Conservation (phyloP, 2,329 filamentous ascomycete genomes). For the Aspergillus pseudoterreus region DNA sequence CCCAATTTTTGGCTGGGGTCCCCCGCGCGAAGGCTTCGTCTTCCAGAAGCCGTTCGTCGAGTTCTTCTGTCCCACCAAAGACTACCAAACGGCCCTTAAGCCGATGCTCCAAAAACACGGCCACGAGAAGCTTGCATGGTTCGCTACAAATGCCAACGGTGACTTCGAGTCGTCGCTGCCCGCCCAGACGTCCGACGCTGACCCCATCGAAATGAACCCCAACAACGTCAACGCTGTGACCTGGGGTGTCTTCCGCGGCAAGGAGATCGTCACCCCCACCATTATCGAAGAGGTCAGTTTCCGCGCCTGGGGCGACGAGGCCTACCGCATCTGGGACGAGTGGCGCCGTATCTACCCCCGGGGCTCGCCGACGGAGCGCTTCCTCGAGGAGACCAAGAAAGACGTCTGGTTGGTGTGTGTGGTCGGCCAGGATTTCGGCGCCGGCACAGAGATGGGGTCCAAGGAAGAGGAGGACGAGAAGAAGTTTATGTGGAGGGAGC, state of each 20-base stretch:
- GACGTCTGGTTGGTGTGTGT: conserved; percentile 85
- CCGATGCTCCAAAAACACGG: conserved; percentile 58
- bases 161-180: conserved; percentile 65
- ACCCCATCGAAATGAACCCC: conserved; percentile 33
- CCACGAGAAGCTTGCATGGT: conserved; percentile 74
- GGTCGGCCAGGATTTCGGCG: conserved; percentile 45
- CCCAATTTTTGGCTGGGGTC: conserved; percentile 87
- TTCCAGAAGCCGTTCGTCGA: conserved; percentile 99
- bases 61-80: conserved; percentile 75
- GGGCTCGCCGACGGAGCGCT: conserved; percentile 64
- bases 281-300: conserved; percentile 97
- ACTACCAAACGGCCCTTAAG: conserved; percentile 64
- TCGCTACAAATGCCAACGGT: conserved; percentile 74
- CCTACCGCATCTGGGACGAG: conserved; percentile 91
- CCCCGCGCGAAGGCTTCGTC: conserved; percentile 77
- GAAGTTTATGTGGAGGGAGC: conserved; percentile 38
- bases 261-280: conserved; percentile 93
- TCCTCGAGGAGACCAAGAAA: conserved; percentile 64
- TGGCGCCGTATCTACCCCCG: conserved; percentile 87
- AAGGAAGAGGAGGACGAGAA: conserved; percentile 38
- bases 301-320: conserved; percentile 90
- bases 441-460: conserved; percentile 35
- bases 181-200: conserved; percentile 21
- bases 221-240: conserved; percentile 86
- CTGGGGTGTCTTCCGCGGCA: conserved; percentile 92